Evolutionary conservation across 305 asterid species (phyloP).

Genomic region (Fraxinus ornus): DNA sequence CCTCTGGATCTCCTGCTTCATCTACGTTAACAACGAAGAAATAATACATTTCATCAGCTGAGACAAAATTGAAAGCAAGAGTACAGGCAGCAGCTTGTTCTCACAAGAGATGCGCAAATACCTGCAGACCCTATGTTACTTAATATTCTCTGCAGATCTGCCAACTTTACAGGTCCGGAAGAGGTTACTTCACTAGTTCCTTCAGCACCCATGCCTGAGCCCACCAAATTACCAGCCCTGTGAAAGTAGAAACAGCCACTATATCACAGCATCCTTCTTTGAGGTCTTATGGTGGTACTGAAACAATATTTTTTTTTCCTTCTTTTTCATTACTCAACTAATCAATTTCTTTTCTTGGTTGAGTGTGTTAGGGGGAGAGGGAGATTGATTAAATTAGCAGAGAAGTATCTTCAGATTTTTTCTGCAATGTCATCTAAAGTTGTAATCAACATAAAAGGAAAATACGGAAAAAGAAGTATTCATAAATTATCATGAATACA

Average conservation of each 20-base stretch:
- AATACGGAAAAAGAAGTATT: not conserved
- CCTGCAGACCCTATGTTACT: slow-evolving; percentile 85
- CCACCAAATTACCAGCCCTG: slow-evolving; percentile 90
- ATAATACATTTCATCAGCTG: slow-evolving; percentile 24
- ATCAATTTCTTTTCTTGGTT: not conserved
- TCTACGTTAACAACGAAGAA: slow-evolving; percentile 37
- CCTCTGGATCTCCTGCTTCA: slow-evolving; percentile 74
- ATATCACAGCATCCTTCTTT: slow-evolving; percentile 14
- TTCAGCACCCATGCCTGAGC: slow-evolving; percentile 74
- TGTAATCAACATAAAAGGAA: not conserved
- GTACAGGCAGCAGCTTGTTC: slow-evolving; percentile 10
- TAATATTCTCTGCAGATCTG: slow-evolving; percentile 87
- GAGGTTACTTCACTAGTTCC: slow-evolving; percentile 81
- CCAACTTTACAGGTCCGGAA: slow-evolving; percentile 87
- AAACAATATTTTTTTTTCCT: not conserved
- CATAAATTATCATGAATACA: not conserved
- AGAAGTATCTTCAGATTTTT: not conserved
- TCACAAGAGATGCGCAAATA: slow-evolving; percentile 24
- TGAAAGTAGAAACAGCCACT: slow-evolving; percentile 24
- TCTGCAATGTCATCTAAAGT: not conserved
- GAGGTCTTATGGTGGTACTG: not conserved
- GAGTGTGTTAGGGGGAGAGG: not conserved
- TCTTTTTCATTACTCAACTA: not conserved
- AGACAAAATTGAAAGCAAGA: slow-evolving; percentile 19
- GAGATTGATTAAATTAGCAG: not conserved